These are phyloP conservation scores for Gyrodon lividus DNA, from an alignment of 768 basidiomycete species.

Conservation along the genomic window DNA sequence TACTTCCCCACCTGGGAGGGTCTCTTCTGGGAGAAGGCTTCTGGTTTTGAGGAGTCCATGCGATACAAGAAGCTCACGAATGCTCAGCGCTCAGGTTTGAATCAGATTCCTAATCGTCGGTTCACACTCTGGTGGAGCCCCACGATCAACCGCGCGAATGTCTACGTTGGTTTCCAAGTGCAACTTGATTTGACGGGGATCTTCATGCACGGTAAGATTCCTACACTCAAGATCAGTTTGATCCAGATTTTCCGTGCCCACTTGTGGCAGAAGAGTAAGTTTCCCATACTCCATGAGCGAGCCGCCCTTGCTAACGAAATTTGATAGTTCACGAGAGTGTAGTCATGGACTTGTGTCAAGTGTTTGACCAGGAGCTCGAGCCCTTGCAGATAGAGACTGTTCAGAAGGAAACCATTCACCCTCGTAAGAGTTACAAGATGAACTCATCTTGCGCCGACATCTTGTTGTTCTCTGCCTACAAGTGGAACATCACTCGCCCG, in stretches of 20 bases:
- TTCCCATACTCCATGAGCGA: constrained; percentile 12
- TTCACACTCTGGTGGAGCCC: constrained; percentile 99
- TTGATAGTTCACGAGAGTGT: constrained; percentile 81
- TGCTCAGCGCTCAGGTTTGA: constrained; percentile 96
- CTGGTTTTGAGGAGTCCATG: constrained; percentile 96
- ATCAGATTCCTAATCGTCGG: constrained; percentile 97
- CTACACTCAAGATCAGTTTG: constrained; percentile 96
- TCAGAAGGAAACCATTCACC: constrained; percentile 99
- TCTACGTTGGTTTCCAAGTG: constrained; percentile 99
- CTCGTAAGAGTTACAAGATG: constrained; percentile 99
- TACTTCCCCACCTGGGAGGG: constrained; percentile 98
- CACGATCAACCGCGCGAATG: constrained; percentile 98
- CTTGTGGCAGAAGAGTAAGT: constrained; percentile 98
- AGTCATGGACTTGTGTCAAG: constrained; percentile 97
- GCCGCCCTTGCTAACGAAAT: constrained; percentile 15
- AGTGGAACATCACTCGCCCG: constrained; percentile 98
- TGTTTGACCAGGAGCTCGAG: constrained; percentile 98
- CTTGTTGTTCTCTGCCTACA: constrained; percentile 92
- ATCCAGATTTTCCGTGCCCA: constrained; percentile 99
- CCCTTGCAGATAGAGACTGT: constrained; percentile 98
- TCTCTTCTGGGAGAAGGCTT: constrained; percentile 99
- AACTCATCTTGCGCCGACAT: constrained; percentile 99
- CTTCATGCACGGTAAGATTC: constrained; percentile 99
- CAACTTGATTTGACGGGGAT: constrained; percentile 97
- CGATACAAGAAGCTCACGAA: constrained; percentile 96